Base-by-base conservation (phyloP, 2,329 filamentous ascomycete species). In the Ophiostoma himal-ulmi region DNA sequence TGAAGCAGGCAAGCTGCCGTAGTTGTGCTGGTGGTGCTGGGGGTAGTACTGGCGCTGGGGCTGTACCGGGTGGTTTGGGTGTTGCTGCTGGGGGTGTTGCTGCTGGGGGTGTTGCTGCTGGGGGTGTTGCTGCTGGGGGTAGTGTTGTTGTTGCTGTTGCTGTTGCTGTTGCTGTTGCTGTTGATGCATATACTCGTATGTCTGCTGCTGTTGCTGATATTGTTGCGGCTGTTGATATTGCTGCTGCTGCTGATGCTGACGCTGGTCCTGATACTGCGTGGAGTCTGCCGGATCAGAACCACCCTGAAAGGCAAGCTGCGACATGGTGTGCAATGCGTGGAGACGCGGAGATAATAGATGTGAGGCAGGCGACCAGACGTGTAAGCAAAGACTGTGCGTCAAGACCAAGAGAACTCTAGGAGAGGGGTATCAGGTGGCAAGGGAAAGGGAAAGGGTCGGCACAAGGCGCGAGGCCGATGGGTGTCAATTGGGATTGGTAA, bases 261-360 rank as follows among this genome's bases (percentile, higher is more conserved):
- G 30, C 26, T 67, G 37, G 3, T 62, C 26, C 60, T 60, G 64
- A 36, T 17, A 10, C 68, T 52, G 66, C 39, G 37, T 62, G 67
- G 72, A 67, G 52, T 70, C 72, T 41, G 68, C 74, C 76, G 77
- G 77, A n/a, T 62, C 72, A 76, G 82, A 78, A 76, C 80, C 72
- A 78, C 78, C 79, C 78, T 81, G 82, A 79, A 80, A 80, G 78
- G 80, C 80, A 81, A 82, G 81, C 79, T 85, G 83, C 80, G 83
- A 83, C 83, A 85, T 84, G 81, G 80, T 82, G 78, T 78, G 77
- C 81, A 79, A 80, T 80, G 79, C 79, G 76, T 71, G 74, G 70
- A 57, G 54, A 68, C 34, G 68, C 13, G 20, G 52, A 57, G 52
- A 57, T 26, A 26, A 57, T 57, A 8, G 44, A 48, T 48, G 44